These are phyloP conservation scores for Wickerhamomyces rabaulensis DNA, from an alignment of 805 yeast genomes.

Conservation along the genomic window DNA sequence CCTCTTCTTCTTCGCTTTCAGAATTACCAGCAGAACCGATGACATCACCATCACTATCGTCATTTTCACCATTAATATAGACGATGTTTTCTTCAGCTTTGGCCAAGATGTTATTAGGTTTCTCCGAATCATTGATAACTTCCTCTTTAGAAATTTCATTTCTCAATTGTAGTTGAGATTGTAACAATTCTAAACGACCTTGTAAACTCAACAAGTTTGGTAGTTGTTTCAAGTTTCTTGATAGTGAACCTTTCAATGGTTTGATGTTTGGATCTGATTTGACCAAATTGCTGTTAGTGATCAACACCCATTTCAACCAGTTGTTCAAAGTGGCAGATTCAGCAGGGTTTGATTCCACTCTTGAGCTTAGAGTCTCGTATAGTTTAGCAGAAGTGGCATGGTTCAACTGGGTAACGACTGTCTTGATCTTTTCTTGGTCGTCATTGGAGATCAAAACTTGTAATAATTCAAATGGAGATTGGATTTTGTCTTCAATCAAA, in stretches of 20 bases:
- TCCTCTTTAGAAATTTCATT: conserved; percentile 38
- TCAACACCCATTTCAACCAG: conserved; percentile 82
- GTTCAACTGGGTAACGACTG: conserved; percentile 35
- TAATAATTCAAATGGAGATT: conserved; percentile 24
- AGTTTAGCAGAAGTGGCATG: conserved; percentile 37
- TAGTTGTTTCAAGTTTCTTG: conserved; percentile 49
- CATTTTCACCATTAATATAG: conserved; percentile 41
- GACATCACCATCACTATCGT: conserved; percentile 32
- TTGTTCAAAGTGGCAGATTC: conserved; percentile 35
- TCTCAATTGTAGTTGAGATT: conserved; percentile 71
- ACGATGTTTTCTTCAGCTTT: conserved; percentile 29
- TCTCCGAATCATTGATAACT: conserved; percentile 18
- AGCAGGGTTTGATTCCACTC: conserved; percentile 40
- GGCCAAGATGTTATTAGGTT: conserved; percentile 3
- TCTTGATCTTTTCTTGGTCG: conserved; percentile 36
- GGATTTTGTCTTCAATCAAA: conserved; percentile 10
- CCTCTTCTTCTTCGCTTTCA: conserved; percentile 26
- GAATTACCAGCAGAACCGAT: conserved; percentile 14
- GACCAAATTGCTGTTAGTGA: conserved; percentile 49
- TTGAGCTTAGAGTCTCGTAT: conserved; percentile 41
- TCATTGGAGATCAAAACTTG: conserved; percentile 20
- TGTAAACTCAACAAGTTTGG: conserved; percentile 73
- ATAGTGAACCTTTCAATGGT: conserved; percentile 51
- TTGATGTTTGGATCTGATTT: conserved; percentile 36
- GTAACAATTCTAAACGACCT: conserved; percentile 76